Evolutionary conservation across 176 grass and related monocot species (phyloP).

Genomic region (Puya raimondii): DNA sequence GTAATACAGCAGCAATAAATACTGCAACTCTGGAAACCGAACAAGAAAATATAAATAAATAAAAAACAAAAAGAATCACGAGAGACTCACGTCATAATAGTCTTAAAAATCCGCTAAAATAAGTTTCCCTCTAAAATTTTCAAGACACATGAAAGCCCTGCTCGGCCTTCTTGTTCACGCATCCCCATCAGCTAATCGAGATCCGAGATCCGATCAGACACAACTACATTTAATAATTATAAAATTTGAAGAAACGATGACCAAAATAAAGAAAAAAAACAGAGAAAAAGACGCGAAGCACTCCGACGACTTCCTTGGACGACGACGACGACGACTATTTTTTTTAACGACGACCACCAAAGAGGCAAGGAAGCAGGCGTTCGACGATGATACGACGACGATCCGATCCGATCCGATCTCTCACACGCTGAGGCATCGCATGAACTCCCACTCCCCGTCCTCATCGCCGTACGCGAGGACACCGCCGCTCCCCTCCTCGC

Average conservation of each 20-base stretch:
- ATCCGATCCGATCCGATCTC: not conserved
- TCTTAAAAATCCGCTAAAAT: no score
- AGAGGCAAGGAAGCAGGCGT: not conserved
- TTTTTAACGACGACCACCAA: not conserved
- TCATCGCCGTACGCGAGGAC: conserved; percentile 43
- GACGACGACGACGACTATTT: conserved; percentile 23
- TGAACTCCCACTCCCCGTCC: conserved; percentile 75
- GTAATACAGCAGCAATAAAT: no score
- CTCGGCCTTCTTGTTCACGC: no score
- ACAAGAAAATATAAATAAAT: no score
- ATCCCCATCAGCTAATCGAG: conserved; percentile 7
- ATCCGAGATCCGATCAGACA: conserved; percentile 26
- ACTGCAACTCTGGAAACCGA: no score
- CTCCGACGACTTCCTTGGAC: conserved; percentile 32
- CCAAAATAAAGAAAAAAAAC: conserved; percentile 26
- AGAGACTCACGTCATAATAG: no score
- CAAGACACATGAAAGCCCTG: no score
- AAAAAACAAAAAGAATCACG: no score
- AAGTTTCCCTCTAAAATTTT: no score
- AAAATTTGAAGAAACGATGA: conserved; percentile 36
- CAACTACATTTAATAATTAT: conserved; percentile 27
- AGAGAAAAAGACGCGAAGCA: conserved; percentile 45
- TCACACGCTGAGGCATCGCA: conserved; percentile 79
- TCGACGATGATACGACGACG: not conserved
- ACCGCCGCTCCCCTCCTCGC: not conserved